Evolutionary conservation across 164 flowering plant species (phyloP).

Genomic region (Aristolochia contorta): DNA sequence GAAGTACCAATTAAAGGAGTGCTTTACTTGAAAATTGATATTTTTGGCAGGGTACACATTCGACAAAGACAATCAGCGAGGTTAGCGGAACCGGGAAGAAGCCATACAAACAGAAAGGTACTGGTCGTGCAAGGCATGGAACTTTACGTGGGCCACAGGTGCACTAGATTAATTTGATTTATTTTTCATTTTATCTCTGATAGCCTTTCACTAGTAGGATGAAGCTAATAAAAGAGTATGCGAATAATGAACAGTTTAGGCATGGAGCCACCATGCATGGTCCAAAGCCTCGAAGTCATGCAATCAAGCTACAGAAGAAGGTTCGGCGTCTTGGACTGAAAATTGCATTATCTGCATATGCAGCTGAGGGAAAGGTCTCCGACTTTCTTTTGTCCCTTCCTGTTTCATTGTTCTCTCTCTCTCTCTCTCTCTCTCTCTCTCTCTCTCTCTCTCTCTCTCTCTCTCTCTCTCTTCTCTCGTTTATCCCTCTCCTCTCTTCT

Average conservation of each 20-base stretch:
- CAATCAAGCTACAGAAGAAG: constrained; percentile 82
- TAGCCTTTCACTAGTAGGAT: background rate
- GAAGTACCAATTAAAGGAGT: background rate
- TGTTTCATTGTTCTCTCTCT: background rate
- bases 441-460: too few species aligned
- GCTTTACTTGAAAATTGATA: background rate
- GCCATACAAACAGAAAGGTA: constrained; percentile 81
- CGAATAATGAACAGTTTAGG: constrained; percentile 51
- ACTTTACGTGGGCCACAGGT: constrained; percentile 94
- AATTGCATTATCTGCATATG: constrained; percentile 83
- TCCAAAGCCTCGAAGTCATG: constrained; percentile 96
- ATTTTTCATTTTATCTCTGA: constrained; percentile 1
- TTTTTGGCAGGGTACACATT: constrained; percentile 73
- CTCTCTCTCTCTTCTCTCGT: too few species aligned
- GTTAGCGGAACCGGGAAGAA: constrained; percentile 94
- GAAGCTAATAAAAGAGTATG: background rate
- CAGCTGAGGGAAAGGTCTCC: constrained; percentile 88
- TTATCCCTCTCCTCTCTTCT: too few species aligned
- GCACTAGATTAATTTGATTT: constrained; percentile 4
- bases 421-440: background rate
- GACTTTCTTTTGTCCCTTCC: background rate
- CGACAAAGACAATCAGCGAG: constrained; percentile 94
- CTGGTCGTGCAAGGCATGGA: constrained; percentile 91
- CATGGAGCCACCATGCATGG: constrained; percentile 90
- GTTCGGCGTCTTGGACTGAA: constrained; percentile 89